These are phyloP conservation scores for Inga oerstediana DNA, from an alignment of 306 rosid species.

Conservation along the genomic window DNA sequence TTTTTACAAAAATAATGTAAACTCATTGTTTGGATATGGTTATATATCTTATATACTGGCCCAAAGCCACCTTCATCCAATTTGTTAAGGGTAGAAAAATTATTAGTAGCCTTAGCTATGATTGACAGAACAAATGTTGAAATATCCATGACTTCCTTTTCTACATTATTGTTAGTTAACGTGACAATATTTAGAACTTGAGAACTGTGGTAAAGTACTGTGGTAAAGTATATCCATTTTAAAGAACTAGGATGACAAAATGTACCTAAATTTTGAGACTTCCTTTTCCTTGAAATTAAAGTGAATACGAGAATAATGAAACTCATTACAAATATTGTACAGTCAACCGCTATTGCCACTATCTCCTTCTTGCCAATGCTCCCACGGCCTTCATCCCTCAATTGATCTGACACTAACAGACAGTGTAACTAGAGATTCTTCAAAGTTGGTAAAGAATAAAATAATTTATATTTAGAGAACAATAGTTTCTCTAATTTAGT, in stretches of 20 bases:
- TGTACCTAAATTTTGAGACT: not conserved
- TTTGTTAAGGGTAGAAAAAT: constrained; percentile 30
- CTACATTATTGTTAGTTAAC: not conserved
- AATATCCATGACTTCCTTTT: constrained; percentile 27
- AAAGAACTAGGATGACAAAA: not conserved
- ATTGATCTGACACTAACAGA: not conserved
- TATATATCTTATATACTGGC: constrained; percentile 43
- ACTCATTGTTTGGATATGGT: not conserved
- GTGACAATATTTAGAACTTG: not conserved
- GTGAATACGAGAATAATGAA: not conserved
- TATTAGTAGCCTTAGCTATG: constrained; percentile 34
- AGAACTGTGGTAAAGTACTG: no score
- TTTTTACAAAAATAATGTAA: not conserved
- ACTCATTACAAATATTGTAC: not conserved
- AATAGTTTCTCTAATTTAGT: not conserved
- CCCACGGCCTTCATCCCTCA: not conserved
- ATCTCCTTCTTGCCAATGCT: not conserved
- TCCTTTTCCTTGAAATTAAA: not conserved
- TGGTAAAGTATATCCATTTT: not conserved
- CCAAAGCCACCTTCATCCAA: constrained; percentile 49
- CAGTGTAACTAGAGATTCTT: not conserved
- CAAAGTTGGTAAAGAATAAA: not conserved
- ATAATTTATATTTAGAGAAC: not conserved
- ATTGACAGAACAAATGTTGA: constrained; percentile 32
- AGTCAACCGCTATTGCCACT: not conserved